Base-by-base conservation (phyloP, 345 rosid species). In the Camelina neglecta region DNA sequence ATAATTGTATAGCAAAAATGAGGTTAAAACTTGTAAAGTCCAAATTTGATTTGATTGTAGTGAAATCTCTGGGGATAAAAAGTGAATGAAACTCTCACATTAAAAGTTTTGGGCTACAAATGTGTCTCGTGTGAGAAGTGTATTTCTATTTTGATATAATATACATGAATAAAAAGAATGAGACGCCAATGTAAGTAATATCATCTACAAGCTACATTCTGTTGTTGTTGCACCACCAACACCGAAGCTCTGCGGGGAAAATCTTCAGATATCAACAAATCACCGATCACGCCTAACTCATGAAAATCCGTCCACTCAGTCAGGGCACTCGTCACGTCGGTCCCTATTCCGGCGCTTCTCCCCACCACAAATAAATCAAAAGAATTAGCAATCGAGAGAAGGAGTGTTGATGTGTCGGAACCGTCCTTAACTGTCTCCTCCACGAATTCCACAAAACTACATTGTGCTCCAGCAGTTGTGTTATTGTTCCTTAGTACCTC, bases 221-320 rank as follows among this genome's bases (percentile, higher is more conserved):
- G 80, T 33, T 86, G 86, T 55, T 90, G 93, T 73, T 90, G 93
- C 57, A 88, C 84, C 16, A 88, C 81, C 67, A 88, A 69, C 8
- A 84, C 84, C 5, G 92, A 85, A 13, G 64, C 81, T 63, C 16
- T 79, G 36, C 67, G 58, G 0, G 67, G 55, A 26, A 85, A 44
- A 79, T 87, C 93, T 2, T 67, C 15, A 6, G 93, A 86, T 10
- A 89, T 83, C 53, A 89, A 82, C 56, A 89, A 48, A 79, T 91
- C 97, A 23, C 94, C 91, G 0, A 91, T 41, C 29, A 81, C 16
- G 16, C 94, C 97, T 26, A 91, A 77, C 75, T 91, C 94, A 0
- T 87, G 84, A 42, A 81, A 76, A 61, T 91, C 97, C 6, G 65
- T 81, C 94, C 94, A 91, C 53, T 85, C 73, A 3, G 76, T 50